A percentile compares a stretch with the other conserved stretches of the same genome.
Evolutionary conservation across 345 rosid genomes (phyloP).

Genomic region (Moricandia arvensis): DNA sequence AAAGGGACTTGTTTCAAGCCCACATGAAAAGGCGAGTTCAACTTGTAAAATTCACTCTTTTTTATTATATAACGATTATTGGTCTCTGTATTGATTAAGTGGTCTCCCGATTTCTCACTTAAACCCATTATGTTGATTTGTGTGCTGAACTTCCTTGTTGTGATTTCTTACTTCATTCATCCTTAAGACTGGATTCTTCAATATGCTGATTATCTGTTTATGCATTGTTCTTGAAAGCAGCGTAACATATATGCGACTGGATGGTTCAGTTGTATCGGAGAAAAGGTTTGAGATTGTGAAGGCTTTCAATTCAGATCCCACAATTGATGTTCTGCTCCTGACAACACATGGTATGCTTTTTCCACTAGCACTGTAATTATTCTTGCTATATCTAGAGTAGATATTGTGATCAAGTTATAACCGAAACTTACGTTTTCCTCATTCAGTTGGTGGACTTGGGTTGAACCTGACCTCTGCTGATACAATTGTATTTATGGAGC

Average conservation of each 20-base stretch:
- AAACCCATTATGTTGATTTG: too few species aligned
- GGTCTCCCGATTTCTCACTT: too few species aligned
- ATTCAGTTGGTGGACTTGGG: constrained; percentile 96
- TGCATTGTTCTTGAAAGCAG: constrained; percentile 43
- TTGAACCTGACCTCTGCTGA: constrained; percentile 98
- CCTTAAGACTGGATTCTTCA: too few species aligned
- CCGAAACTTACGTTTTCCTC: constrained; percentile 9
- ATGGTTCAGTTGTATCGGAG: constrained; percentile 87
- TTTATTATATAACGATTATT: too few species aligned
- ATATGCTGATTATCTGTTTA: neutral
- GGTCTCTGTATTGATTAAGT: too few species aligned
- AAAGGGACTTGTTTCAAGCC: too few species aligned
- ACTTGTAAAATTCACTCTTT: too few species aligned
- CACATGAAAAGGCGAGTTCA: too few species aligned
- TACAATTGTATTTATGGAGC: constrained; percentile 96
- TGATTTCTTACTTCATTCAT: too few species aligned
- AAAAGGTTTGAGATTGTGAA: constrained; percentile 95
- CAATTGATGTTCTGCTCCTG: constrained; percentile 85
- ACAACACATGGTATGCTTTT: constrained; percentile 81
- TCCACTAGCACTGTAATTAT: constrained; percentile 1
- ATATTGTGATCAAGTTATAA: neutral
- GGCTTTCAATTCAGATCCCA: constrained; percentile 98
- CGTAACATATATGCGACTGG: constrained; percentile 88
- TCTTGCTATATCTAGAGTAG: constrained; percentile 7
- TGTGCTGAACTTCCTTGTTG: too few species aligned